Percentiles rank a stretch among this genome's conserved stretches.
Conservation (phyloP, 108 stramenopile species). For the Cylindrotheca fusiformis region DNA sequence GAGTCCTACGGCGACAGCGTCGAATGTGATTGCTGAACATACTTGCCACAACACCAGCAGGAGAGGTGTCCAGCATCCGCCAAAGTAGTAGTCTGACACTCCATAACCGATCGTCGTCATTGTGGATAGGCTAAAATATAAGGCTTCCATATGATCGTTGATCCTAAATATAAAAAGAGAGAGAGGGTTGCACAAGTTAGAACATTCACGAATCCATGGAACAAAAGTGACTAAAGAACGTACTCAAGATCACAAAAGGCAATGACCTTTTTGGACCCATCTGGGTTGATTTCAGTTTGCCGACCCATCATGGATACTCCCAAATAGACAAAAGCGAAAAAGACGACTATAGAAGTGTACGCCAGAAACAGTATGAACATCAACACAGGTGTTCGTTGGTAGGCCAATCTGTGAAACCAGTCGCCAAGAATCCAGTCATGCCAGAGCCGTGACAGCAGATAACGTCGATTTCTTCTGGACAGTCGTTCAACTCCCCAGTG, state of each 20-base stretch:
- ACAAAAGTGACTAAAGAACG: background rate
- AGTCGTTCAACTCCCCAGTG: conserved; percentile 60
- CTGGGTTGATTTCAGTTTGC: conserved; percentile 28
- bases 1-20: conserved; percentile 90
- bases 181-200: background rate
- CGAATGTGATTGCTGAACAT: conserved; percentile 82
- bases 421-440: conserved; percentile 40
- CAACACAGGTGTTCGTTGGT: conserved; percentile 57
- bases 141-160: conserved; percentile 75
- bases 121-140: conserved; percentile 87
- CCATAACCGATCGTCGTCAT: conserved; percentile 97
- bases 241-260: conserved; percentile 81
- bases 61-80: conserved; percentile 84
- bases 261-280: conserved; percentile 32
- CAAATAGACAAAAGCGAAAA: conserved; percentile 73
- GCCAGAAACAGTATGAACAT: conserved; percentile 57
- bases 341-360: conserved; percentile 54
- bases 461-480: conserved; percentile 12
- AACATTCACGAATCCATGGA: background rate
- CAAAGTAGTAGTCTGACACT: conserved; percentile 92
- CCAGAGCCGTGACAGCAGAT: conserved; percentile 44
- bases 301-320: conserved; percentile 48
- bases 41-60: conserved; percentile 84
- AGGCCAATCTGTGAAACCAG: conserved; percentile 78
- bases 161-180: conserved; percentile 19